Conservation (phyloP, 148 eudicot species). For the Fallopia convolvulus region DNA sequence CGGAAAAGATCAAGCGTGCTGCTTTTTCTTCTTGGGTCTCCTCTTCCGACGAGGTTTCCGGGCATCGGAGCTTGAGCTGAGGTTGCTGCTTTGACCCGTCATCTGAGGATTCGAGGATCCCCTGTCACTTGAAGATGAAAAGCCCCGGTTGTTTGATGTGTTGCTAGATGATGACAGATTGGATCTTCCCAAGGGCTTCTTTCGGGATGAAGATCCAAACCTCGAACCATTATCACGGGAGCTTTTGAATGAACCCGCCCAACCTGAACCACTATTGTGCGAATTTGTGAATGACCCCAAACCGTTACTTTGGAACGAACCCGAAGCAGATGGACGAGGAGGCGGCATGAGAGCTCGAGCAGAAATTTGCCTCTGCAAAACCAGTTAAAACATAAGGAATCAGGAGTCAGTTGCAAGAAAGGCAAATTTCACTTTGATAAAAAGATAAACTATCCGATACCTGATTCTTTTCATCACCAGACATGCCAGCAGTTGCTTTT, state of each 20-base stretch:
- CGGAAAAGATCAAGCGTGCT: conserved; percentile 21
- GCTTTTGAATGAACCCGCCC: conserved; percentile 20
- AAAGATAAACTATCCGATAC: conserved; percentile 21
- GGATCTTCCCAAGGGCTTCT: conserved; percentile 33
- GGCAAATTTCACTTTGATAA: no score
- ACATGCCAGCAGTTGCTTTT: conserved; percentile 80
- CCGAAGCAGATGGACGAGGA: conserved; percentile 47
- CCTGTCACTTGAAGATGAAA: conserved; percentile 34
- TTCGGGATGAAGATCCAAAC: conserved; percentile 35
- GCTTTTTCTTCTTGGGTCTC: conserved; percentile 88
- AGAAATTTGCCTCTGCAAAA: conserved; percentile 55
- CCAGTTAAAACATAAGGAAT: conserved; percentile 1
- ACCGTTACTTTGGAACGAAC: conserved; percentile 24
- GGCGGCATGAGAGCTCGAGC: conserved; percentile 90
- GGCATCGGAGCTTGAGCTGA: conserved; percentile 88
- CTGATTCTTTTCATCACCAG: conserved; percentile 86
- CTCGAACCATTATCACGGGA: conserved; percentile 26
- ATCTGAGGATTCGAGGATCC: conserved; percentile 7
- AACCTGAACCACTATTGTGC: conserved; percentile 17
- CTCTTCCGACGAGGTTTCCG: conserved; percentile 78
- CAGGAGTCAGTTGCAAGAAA: no score
- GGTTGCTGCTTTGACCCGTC: not conserved
- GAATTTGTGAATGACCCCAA: conserved; percentile 31
- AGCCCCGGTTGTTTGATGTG: conserved; percentile 31
- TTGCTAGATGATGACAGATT: conserved; percentile 37